Evolutionary conservation across 306 rosid genomes (phyloP), one percentile per base, ranked within the genome.

Genomic region (Abrus pulchellus): DNA sequence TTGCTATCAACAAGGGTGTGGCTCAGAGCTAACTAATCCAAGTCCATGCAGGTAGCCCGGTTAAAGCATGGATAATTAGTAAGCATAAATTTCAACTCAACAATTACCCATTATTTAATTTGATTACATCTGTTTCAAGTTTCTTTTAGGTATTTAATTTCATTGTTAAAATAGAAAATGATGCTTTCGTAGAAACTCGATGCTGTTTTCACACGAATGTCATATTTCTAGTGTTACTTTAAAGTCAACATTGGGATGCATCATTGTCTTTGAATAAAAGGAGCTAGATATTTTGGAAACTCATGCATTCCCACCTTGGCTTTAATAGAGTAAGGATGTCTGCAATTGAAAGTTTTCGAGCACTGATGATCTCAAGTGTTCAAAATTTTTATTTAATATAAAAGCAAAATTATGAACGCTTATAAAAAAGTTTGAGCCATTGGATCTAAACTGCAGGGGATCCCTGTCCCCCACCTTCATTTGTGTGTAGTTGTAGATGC

Each of bases 181-280:
- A 49, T 49, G 20, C 55, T 3, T 50, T 50, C 5, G 9, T 1
- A 14, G 60, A 2, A 54, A 54, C 8, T 30, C 30, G 33, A 6
- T 59, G 41, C 7, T 60, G n/a, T 60, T 43, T 60, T 60, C 66
- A 4, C 43, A 61, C 44, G 9, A 32, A 10, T 33, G 44, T 12
- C 27, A 5, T 5, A 11, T 61, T 62, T 61, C 9, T 3, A 8
- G 6, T 33, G 68, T 12, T 20, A 5, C 33, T 0, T 27, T 12
- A 11, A n/a, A 41, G 72, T 65, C 52, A 65, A 65, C 52, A 65
- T 41, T 65, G 40, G 72, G 41, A 20, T 65, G 52, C 3, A 40
- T n/a, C 52, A 9, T 65, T 3, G 14, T 14, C 34, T 8, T 65
- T 40, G 72, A 65, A 65, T 65, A 20, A 41, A 41, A 20, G n/a